Evolutionary conservation across 2,329 filamentous ascomycete genomes (phyloP).

Genomic region (Colletotrichum sp.): DNA sequence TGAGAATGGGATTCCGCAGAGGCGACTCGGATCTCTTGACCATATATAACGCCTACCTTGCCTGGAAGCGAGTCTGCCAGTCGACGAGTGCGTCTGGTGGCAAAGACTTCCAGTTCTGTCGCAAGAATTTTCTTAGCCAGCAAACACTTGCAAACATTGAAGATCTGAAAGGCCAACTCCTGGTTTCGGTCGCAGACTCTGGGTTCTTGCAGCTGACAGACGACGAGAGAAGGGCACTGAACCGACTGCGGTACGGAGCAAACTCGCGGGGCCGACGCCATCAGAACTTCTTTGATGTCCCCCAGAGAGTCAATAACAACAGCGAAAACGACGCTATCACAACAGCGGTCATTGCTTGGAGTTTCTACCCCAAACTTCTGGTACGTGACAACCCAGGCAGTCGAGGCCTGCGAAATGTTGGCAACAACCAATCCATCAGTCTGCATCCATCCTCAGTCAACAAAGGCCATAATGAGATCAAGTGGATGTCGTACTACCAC

Average conservation of each 20-base stretch:
- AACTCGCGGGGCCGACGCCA: slow-evolving; percentile 61
- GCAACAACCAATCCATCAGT: slow-evolving; percentile 90
- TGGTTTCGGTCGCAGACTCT: slow-evolving; percentile 84
- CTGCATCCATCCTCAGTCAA: slow-evolving; percentile 91
- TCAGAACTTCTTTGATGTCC: slow-evolving; percentile 82
- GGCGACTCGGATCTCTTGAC: slow-evolving; percentile 93
- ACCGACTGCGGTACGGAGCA: slow-evolving; percentile 67
- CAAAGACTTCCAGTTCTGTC: slow-evolving; percentile 89
- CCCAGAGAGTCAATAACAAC: slow-evolving; percentile 74
- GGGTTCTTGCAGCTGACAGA: slow-evolving; percentile 79
- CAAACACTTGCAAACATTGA: slow-evolving; percentile 92
- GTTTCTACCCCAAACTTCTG: slow-evolving; percentile 94
- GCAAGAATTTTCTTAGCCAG: slow-evolving; percentile 91
- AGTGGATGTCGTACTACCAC: slow-evolving; percentile 93
- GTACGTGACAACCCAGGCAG: slow-evolving; percentile 71
- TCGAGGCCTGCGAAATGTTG: slow-evolving; percentile 88
- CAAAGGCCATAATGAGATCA: slow-evolving; percentile 69
- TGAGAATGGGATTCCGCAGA: slow-evolving; percentile 78
- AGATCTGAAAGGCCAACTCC: slow-evolving; percentile 90
- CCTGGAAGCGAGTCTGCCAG: slow-evolving; percentile 85
- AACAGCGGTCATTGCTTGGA: slow-evolving; percentile 86
- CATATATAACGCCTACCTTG: slow-evolving; percentile 88
- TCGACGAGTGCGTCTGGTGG: slow-evolving; percentile 59
- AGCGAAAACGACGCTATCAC: slow-evolving; percentile 82
- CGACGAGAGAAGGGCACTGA: slow-evolving; percentile 73